These are phyloP conservation scores for Vaccinium corymbosum DNA, from an alignment of 148 eudicot genomes.

Conservation along the genomic window DNA sequence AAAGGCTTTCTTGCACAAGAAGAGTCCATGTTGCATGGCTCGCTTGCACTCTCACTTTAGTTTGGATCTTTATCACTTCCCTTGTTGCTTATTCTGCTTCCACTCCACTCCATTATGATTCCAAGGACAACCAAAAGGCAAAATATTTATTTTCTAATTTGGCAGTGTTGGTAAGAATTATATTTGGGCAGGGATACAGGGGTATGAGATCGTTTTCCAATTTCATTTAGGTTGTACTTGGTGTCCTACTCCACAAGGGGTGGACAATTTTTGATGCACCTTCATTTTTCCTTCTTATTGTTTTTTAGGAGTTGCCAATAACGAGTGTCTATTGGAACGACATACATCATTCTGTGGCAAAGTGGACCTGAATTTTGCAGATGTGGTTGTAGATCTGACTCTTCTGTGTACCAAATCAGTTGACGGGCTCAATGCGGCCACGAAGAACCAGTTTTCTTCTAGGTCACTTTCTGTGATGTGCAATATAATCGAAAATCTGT, in stretches of 20 bases:
- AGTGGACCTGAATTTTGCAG: conserved; percentile 88
- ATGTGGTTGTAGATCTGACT: conserved; percentile 97
- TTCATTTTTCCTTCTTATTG: conserved; percentile 2
- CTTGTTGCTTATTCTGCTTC: too few relatives aligned
- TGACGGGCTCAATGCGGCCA: conserved; percentile 80
- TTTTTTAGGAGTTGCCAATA: conserved; percentile 78
- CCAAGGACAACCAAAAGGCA: too few relatives aligned
- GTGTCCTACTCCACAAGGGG: not conserved
- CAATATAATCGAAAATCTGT: not conserved
- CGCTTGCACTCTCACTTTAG: too few relatives aligned
- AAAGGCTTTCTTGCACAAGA: too few relatives aligned
- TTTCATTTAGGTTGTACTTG: not conserved
- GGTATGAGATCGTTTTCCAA: not conserved
- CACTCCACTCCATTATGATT: too few relatives aligned
- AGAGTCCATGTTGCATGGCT: too few relatives aligned
- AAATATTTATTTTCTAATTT: too few relatives aligned
- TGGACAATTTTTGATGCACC: not conserved
- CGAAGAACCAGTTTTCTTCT: conserved; percentile 96
- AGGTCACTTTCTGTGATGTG: conserved; percentile 38
- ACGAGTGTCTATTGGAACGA: conserved; percentile 96
- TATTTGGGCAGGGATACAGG: not conserved
- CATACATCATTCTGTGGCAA: conserved; percentile 81
- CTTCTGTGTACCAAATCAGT: conserved; percentile 92
- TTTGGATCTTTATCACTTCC: too few relatives aligned
- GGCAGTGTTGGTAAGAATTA: not conserved